phyloP scores from a whole-genome alignment of 1,284 basidiomycete genomes.

The Leccinum solheimii region DNA sequence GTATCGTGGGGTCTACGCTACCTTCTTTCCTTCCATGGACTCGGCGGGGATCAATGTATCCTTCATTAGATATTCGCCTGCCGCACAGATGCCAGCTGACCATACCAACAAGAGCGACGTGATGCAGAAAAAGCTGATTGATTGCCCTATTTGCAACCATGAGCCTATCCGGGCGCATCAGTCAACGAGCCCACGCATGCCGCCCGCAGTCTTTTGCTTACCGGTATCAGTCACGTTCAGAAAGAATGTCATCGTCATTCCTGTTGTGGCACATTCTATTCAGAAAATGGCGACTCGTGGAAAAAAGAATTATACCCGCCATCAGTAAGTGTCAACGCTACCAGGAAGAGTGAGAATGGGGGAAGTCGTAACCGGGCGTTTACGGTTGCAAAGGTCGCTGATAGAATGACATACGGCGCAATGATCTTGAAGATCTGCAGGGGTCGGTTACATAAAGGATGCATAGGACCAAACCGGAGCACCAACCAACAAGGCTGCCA shows the following conservation, averaged over 20 bases:
- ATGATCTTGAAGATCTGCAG: slow-evolving; percentile 80
- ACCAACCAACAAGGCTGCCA: slow-evolving; percentile 70
- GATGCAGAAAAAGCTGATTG: slow-evolving; percentile 87
- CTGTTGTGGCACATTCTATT: slow-evolving; percentile 34
- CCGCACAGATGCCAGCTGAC: slow-evolving; percentile 72
- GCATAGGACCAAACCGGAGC: not conserved
- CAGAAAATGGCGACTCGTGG: slow-evolving; percentile 1
- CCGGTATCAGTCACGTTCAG: slow-evolving; percentile 81
- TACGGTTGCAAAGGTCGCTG: slow-evolving; percentile 65
- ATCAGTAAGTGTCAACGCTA: slow-evolving; percentile 74
- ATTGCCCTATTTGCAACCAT: slow-evolving; percentile 90
- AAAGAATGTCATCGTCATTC: slow-evolving; percentile 84
- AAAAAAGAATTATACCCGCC: slow-evolving; percentile 42
- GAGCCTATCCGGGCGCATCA: slow-evolving; percentile 49
- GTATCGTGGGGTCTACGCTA: slow-evolving; percentile 27
- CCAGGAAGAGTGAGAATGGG: slow-evolving; percentile 75
- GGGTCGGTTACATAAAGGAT: slow-evolving; percentile 4
- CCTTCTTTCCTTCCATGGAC: slow-evolving; percentile 23
- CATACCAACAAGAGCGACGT: slow-evolving; percentile 78
- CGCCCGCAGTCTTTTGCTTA: slow-evolving; percentile 21
- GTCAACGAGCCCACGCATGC: slow-evolving; percentile 4
- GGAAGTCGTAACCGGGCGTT: slow-evolving; percentile 67
- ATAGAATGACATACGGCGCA: slow-evolving; percentile 76
- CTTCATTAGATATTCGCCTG: slow-evolving; percentile 66
- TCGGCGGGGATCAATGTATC: slow-evolving; percentile 26